Conservation (phyloP, 1,284 basidiomycete species). For the Peniophora sp. region DNA sequence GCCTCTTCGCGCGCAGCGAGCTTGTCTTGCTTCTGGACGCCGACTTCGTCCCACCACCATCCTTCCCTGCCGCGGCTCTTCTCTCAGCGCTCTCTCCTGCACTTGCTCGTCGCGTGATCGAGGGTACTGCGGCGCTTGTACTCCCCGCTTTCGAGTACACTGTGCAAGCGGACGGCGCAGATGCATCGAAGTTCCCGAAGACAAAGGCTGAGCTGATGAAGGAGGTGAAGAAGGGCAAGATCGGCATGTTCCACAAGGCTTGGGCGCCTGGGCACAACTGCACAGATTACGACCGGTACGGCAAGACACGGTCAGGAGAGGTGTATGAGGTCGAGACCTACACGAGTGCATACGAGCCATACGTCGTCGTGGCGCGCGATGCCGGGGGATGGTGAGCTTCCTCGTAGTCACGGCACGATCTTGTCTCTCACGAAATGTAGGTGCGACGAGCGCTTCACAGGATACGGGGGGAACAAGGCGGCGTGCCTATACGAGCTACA, state of each 20-base stretch:
- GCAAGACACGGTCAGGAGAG: slow-evolving; percentile 51
- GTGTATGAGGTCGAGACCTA: slow-evolving; percentile 70
- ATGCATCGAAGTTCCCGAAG: slow-evolving; percentile 53
- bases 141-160: slow-evolving; percentile 75
- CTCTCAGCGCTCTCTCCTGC: slow-evolving; percentile 12
- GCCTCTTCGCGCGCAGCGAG: slow-evolving; percentile 72
- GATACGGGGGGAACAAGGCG: slow-evolving; percentile 72
- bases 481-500: slow-evolving; percentile 62
- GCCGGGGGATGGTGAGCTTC: slow-evolving; percentile 41
- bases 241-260: slow-evolving; percentile 68
- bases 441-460: slow-evolving; percentile 87
- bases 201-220: slow-evolving; percentile 43
- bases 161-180: slow-evolving; percentile 50
- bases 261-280: slow-evolving; percentile 77
- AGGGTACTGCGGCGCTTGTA: slow-evolving; percentile 60
- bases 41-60: slow-evolving; percentile 77
- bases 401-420: background rate
- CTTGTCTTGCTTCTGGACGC: slow-evolving; percentile 86
- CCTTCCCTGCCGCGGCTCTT: slow-evolving; percentile 56
- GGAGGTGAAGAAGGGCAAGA: slow-evolving; percentile 41
- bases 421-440: slow-evolving; percentile 20
- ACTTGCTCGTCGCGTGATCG: slow-evolving; percentile 29
- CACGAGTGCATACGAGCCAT: slow-evolving; percentile 79
- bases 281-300: slow-evolving; percentile 69
- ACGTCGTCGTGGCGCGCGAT: slow-evolving; percentile 71